Base-by-base conservation (phyloP, 78 protist genomes). In the Trichosphaerium sp. region DNA sequence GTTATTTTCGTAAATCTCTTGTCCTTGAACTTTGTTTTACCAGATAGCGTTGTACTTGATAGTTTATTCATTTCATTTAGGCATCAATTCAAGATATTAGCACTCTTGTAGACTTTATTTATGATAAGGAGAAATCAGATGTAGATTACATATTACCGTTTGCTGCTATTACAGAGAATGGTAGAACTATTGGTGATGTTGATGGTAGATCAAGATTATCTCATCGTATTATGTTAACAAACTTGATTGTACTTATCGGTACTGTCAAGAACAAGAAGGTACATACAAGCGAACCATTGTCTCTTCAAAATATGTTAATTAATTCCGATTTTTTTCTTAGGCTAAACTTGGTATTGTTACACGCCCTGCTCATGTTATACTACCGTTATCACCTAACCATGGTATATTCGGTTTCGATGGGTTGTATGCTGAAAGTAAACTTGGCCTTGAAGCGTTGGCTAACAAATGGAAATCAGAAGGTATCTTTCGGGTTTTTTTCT, bases 381-480 rank as follows among this genome's bases (percentile, higher is more conserved):
- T 72, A 26, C 87, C 80, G 15, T 44, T 70, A 38, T 64, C 76
- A 23, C 88, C 88, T 49, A 83, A 83, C 54, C 88, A 83, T 54
- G 88, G 88, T 28, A 12, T 75, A 0, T 83, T 83, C 44, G 88
- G 88, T 40, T 18, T 23, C 28, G 88, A 83, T 62, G 88, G 88
- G 3, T 75, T 83, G 29, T 83, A 83, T 65, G 42, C 80, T 7
- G 88, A 83, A 75, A 61, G 74, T 28, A 83, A 83, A 42, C 14
- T 75, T 31, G 88, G 80, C 21, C 68, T 83, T 25, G 88, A 83
- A 63, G 66, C 62, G 26, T 78, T 83, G 29, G 37, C 72, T 54
- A 51, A 62, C 65, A 62, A 65, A 57, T 83, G 88, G 83, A 34
- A 51, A 48, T 44, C 68, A 12, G 88, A 83, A 44, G 62, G 56